Evolutionary conservation across 2,329 filamentous ascomycete genomes (phyloP).

Genomic region (Bipolaris gigantea): DNA sequence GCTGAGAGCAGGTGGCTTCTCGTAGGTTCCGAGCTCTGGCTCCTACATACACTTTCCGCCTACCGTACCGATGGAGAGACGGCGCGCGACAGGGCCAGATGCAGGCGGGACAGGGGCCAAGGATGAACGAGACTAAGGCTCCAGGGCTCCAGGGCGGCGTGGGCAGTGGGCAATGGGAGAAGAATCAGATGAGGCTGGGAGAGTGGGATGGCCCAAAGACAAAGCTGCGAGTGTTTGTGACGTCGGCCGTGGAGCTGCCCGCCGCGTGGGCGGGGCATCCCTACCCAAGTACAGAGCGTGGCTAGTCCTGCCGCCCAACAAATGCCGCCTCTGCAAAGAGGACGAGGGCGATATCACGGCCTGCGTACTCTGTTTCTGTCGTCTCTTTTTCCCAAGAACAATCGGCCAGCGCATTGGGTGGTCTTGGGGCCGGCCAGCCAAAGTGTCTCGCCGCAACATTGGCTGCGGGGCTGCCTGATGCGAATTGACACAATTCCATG

Average conservation of each 20-base stretch:
- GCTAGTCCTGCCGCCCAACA: not conserved
- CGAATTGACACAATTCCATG: constrained; percentile 12
- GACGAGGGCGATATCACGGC: not conserved
- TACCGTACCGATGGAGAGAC: constrained; percentile 1
- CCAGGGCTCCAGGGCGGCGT: constrained; percentile 14
- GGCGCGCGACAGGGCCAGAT: constrained; percentile 14
- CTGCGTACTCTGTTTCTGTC: too few relatives aligned
- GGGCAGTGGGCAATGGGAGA: constrained; percentile 4
- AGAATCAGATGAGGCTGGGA: constrained; percentile 7
- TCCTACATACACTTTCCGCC: not conserved
- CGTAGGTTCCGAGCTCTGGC: constrained; percentile 29
- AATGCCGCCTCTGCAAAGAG: not conserved
- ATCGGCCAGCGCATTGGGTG: not conserved
- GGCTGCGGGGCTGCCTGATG: not conserved
- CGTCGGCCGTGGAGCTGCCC: constrained; percentile 23
- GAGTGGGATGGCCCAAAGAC: constrained; percentile 7
- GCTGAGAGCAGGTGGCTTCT: constrained; percentile 32
- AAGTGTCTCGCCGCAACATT: not conserved
- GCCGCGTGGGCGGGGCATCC: not conserved
- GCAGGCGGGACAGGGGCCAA: constrained; percentile 16
- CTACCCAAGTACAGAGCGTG: not conserved
- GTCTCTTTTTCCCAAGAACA: too few relatives aligned
- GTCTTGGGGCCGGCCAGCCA: not conserved
- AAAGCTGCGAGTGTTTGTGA: constrained; percentile 24
- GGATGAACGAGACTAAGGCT: constrained; percentile 14